A percentile compares a stretch with the other conserved stretches of the same genome.
phyloP scores from a whole-genome alignment of 2,329 filamentous ascomycete species.

The Ophiostoma populinum region DNA sequence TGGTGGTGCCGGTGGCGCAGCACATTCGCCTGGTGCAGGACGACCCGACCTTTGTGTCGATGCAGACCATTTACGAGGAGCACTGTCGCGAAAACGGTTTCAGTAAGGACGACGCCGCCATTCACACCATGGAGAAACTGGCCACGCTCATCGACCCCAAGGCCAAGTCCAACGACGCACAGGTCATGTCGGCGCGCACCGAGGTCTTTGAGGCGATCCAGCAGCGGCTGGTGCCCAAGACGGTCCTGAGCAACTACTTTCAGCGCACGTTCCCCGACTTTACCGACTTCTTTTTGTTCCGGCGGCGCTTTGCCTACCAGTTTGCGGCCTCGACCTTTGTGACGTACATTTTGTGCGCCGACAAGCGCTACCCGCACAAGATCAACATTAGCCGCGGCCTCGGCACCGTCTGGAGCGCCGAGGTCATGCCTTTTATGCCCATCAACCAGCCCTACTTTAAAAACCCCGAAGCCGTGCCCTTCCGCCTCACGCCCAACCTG shows the following conservation, averaged over 20 bases:
- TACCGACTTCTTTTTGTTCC: slow-evolving; percentile 96
- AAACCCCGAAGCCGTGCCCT: slow-evolving; percentile 89
- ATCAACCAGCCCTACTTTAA: slow-evolving; percentile 74
- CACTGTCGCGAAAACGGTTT: slow-evolving; percentile 76
- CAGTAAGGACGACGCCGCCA: slow-evolving; percentile 85
- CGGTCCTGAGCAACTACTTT: slow-evolving; percentile 75
- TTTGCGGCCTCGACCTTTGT: slow-evolving; percentile 91
- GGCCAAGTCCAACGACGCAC: slow-evolving; percentile 51
- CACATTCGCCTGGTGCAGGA: slow-evolving; percentile 93
- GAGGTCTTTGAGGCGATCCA: slow-evolving; percentile 94
- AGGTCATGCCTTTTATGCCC: slow-evolving; percentile 83
- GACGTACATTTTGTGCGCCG: slow-evolving; percentile 97
- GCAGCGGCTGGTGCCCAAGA: slow-evolving; percentile 77
- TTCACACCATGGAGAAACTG: slow-evolving; percentile 92
- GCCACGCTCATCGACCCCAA: slow-evolving; percentile 57
- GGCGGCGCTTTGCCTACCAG: slow-evolving; percentile 90
- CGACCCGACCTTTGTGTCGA: slow-evolving; percentile 79
- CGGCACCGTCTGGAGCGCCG: slow-evolving; percentile 91
- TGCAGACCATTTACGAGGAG: slow-evolving; percentile 93
- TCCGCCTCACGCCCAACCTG: slow-evolving; percentile 90
- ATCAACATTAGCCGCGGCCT: slow-evolving; percentile 75
- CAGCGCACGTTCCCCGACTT: slow-evolving; percentile 74
- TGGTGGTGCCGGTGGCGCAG: slow-evolving; percentile 90
- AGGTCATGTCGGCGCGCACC: slow-evolving; percentile 54
- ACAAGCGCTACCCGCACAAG: slow-evolving; percentile 89